Evolutionary conservation across 805 yeast genomes (phyloP).

Genomic region (Candida incommunis): DNA sequence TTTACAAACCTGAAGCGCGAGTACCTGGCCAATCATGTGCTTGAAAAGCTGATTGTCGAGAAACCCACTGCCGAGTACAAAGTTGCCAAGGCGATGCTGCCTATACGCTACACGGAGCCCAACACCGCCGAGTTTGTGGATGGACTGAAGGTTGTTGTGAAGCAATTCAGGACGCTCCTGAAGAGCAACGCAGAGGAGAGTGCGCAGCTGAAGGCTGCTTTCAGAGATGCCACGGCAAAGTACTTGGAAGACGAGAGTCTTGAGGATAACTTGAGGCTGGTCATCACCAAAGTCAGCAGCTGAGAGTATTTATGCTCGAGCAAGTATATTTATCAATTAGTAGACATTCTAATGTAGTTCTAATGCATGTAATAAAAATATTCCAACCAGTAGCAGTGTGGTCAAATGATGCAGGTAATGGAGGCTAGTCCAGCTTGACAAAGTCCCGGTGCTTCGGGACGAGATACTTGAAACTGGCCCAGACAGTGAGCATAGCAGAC

Average conservation of each 20-base stretch:
- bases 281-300: not conserved
- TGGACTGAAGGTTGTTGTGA: not conserved
- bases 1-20: slow-evolving; percentile 57
- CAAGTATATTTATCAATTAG: no score
- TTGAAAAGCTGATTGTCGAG: slow-evolving; percentile 14
- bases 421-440: not conserved
- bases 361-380: no score
- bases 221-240: not conserved
- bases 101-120: not conserved
- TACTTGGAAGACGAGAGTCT: not conserved
- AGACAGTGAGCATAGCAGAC: not conserved
- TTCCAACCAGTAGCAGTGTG: no score
- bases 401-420: no score
- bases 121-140: not conserved
- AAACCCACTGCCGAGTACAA: not conserved
- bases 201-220: not conserved
- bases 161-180: not conserved
- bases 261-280: not conserved
- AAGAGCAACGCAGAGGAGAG: not conserved
- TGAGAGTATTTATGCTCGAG: no score
- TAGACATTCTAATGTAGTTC: no score
- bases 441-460: not conserved
- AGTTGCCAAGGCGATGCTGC: not conserved
- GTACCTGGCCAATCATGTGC: slow-evolving; percentile 50
- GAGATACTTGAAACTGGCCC: not conserved